These are phyloP conservation scores for Monosporascus sp. DNA, from an alignment of 2,329 filamentous ascomycete species.

Conservation along the genomic window DNA sequence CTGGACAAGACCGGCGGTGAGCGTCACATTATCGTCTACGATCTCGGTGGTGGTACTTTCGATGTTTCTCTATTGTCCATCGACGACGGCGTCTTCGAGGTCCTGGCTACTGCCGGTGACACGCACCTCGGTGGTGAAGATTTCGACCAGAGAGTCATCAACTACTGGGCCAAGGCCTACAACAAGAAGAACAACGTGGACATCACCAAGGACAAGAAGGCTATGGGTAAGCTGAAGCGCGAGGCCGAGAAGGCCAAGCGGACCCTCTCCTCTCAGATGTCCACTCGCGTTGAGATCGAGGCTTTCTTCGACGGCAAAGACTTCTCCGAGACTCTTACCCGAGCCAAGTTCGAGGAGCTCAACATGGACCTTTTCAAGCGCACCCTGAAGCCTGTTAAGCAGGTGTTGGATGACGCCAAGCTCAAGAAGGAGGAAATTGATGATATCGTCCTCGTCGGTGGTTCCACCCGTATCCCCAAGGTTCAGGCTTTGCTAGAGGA, in stretches of 20 bases:
- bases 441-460: constrained; percentile 96
- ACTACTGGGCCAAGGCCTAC: constrained; percentile 93
- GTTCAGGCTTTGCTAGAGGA: constrained; percentile 92
- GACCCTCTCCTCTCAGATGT: constrained; percentile 91
- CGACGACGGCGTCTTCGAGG: constrained; percentile 89
- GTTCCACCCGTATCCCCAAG: constrained; percentile 99
- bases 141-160: constrained; percentile 97
- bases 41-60: constrained; percentile 91
- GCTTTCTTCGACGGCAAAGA: constrained; percentile 95
- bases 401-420: constrained; percentile 97
- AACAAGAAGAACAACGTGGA: constrained; percentile 97
- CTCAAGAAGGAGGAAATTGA: constrained; percentile 92
- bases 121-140: constrained; percentile 98
- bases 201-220: constrained; percentile 89
- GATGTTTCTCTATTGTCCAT: constrained; percentile 92
- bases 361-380: constrained; percentile 99
- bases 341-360: constrained; percentile 98
- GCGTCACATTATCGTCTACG: constrained; percentile 87
- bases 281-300: constrained; percentile 92
- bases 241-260: constrained; percentile 99
- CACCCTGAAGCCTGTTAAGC: constrained; percentile 96
- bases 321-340: constrained; percentile 96
- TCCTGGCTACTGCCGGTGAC: constrained; percentile 90
- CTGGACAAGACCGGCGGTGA: constrained; percentile 81
- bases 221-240: constrained; percentile 99